These are phyloP conservation scores for Hippophae tibetana DNA, from an alignment of 306 rosid species.

Conservation along the genomic window DNA sequence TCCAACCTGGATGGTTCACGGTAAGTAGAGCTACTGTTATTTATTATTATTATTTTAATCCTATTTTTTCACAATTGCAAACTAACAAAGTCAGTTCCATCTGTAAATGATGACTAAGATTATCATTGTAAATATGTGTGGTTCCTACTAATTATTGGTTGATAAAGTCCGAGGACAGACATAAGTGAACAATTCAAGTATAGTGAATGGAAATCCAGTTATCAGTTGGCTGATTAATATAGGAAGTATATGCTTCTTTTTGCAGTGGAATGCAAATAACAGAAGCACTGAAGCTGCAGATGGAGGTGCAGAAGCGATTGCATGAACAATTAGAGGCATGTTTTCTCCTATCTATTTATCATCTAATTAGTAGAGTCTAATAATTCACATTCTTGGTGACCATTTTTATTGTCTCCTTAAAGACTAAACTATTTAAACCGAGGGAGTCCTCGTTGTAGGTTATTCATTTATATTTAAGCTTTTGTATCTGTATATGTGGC, in stretches of 20 bases:
- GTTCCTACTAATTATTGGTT: no score
- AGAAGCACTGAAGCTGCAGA: slow-evolving; percentile 95
- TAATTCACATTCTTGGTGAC: not conserved
- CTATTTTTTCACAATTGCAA: slow-evolving; percentile 13
- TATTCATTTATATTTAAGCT: no score
- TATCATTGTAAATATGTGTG: no score
- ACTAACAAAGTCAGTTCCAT: slow-evolving; percentile 7
- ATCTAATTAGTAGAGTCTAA: slow-evolving; percentile 1
- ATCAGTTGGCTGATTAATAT: not conserved
- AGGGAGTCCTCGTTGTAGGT: no score
- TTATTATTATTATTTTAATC: not conserved
- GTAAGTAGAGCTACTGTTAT: slow-evolving; percentile 48
- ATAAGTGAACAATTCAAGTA: not conserved
- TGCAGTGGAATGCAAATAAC: slow-evolving; percentile 94
- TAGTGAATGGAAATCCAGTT: not conserved
- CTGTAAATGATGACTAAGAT: not conserved
- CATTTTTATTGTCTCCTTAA: no score
- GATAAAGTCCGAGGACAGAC: not conserved
- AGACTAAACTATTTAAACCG: no score
- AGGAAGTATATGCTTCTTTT: slow-evolving; percentile 13
- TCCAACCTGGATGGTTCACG: slow-evolving; percentile 63
- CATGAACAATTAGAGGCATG: slow-evolving; percentile 96
- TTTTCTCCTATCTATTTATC: slow-evolving; percentile 15
- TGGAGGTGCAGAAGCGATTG: slow-evolving; percentile 98
- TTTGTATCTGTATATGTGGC: no score